phyloP scores from a whole-genome alignment of 2,329 filamentous ascomycete species.

The Verticillium nonalfalfae region DNA sequence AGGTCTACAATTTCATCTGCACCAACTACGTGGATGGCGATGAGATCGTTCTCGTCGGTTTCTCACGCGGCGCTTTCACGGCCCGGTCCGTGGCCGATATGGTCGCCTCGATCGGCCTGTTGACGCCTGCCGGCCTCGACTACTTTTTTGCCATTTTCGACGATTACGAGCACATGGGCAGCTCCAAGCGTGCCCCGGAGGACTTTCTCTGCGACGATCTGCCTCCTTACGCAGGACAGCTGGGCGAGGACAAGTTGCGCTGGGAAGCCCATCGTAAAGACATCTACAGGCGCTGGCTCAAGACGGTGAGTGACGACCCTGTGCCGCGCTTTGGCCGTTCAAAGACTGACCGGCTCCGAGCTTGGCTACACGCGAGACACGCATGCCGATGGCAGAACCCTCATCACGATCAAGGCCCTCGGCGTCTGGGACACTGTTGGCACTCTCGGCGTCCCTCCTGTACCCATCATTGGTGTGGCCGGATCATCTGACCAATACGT shows the following conservation, averaged over 20 bases:
- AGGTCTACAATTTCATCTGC: slow-evolving; percentile 27
- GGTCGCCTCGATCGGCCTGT: slow-evolving; percentile 11
- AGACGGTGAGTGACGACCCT: slow-evolving; percentile 16
- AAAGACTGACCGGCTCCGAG: slow-evolving; percentile 10
- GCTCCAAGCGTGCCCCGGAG: slow-evolving; percentile 9
- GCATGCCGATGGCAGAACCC: slow-evolving; percentile 20
- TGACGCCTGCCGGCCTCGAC: slow-evolving; percentile 9
- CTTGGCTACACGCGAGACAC: slow-evolving; percentile 26
- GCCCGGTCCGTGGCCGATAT: slow-evolving; percentile 24
- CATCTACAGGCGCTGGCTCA: slow-evolving; percentile 28
- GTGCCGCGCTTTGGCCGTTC: background rate
- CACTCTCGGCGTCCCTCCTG: slow-evolving; percentile 28
- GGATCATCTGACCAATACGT: slow-evolving; percentile 27
- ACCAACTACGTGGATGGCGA: slow-evolving; percentile 25
- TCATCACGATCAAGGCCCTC: slow-evolving; percentile 37
- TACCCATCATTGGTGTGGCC: slow-evolving; percentile 27
- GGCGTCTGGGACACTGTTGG: slow-evolving; percentile 48
- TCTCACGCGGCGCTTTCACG: slow-evolving; percentile 28
- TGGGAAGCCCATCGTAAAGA: slow-evolving; percentile 25
- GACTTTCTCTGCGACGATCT: slow-evolving; percentile 18
- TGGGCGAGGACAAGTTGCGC: slow-evolving; percentile 19
- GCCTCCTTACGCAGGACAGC: slow-evolving; percentile 14
- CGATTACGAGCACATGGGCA: slow-evolving; percentile 17
- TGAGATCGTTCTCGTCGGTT: slow-evolving; percentile 27
- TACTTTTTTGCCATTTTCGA: slow-evolving; percentile 9